phyloP scores from a whole-genome alignment of 192 early-diverging fungal species.

The Coemansia furcata region DNA sequence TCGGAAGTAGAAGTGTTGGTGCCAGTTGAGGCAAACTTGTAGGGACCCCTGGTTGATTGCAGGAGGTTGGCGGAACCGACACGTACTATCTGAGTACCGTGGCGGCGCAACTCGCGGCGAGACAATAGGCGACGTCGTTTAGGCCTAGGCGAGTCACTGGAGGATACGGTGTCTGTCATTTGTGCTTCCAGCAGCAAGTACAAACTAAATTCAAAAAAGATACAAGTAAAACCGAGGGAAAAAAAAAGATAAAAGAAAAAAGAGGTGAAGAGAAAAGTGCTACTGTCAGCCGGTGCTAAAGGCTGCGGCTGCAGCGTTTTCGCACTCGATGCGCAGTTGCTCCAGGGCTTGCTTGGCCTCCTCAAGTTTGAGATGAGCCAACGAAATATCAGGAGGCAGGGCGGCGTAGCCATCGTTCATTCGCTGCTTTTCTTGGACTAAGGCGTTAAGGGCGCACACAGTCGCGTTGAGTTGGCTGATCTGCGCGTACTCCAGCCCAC shows the following conservation, averaged over 20 bases:
- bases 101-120: slow-evolving; percentile 36
- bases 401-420: slow-evolving; percentile 27
- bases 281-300: slow-evolving; percentile 9
- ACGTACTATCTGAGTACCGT: slow-evolving; percentile 30
- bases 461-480: slow-evolving; percentile 13
- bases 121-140: slow-evolving; percentile 29
- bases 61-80: slow-evolving; percentile 33
- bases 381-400: slow-evolving; percentile 38
- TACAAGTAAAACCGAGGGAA: too few relatives aligned
- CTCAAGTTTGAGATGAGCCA: slow-evolving; percentile 41
- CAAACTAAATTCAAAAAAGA: not conserved
- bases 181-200: not conserved
- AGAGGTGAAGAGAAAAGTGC: not conserved
- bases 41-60: slow-evolving; percentile 19
- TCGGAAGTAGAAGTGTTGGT: not conserved
- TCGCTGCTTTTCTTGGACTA: slow-evolving; percentile 18
- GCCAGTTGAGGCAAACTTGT: slow-evolving; percentile 15
- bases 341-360: slow-evolving; percentile 33
- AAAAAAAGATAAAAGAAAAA: not conserved
- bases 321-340: slow-evolving; percentile 35
- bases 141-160: not conserved
- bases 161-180: not conserved
- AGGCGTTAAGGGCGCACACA: not conserved
- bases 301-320: slow-evolving; percentile 29
- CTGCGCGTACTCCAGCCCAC: slow-evolving; percentile 27